Base-by-base conservation (phyloP, 306 rosid species). In the Vigna reflexopilosa region DNA sequence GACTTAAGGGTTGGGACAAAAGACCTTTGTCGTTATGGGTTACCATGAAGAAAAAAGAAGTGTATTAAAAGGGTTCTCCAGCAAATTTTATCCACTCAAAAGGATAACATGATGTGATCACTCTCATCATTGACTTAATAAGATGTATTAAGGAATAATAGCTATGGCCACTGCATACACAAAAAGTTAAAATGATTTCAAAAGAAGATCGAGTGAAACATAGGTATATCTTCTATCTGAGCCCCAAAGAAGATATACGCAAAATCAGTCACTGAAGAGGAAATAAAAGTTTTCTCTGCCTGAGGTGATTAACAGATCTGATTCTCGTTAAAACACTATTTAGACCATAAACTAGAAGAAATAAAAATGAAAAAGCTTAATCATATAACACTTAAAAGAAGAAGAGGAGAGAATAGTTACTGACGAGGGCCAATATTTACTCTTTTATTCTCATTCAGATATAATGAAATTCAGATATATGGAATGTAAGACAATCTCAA, bases 61-160 rank as follows among this genome's bases (percentile, higher is more conserved):
- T 30, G 6, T 6, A 30, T 32, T 32, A 61, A 62, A 62, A 62
- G 67, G 45, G 4, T 62, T 57, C 6, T 7, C 24, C 6, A 20
- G 13, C 47, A 15, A 62, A 30, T 32, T 62, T 32, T 30, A 32
- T 62, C 68, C 68, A 16, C 68, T 16, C 26, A 34, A 16, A 8
- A 63, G 68, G 47, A 34, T 16, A 63, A 63, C 13, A 32, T 34
- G 47, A 32, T 63, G 68, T 34, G 68, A 63, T 63, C 68, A 61
- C 20, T 32, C 22, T 15, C 67, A 30, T 61, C 15, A 34, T 15
- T 15, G 68, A 15, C 44, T 7, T 14, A 61, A 30, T 61, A 13
- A 30, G 19, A 14, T 63, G 47, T 7, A 7, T 34, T 34, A 34
- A 63, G 9, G 22, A 30, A 5, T 32, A 13, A 26, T 3, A 1